phyloP scores from a whole-genome alignment of 352 stramenopile species.

The Phytopythium cucurbitacearum region DNA sequence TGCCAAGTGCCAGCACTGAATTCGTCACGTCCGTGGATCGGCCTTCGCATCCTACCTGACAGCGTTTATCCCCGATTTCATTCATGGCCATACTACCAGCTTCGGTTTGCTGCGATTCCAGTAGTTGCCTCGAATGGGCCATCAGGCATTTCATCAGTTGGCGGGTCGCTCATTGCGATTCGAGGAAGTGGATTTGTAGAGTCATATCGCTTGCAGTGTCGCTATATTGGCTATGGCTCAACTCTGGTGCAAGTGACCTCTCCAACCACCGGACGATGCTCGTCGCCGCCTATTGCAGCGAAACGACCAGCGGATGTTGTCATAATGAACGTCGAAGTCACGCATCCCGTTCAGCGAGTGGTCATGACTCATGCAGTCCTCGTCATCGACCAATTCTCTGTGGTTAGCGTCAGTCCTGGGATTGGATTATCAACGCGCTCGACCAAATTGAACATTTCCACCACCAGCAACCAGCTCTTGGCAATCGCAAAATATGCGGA shows the following conservation, averaged over 20 bases:
- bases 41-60: constrained; percentile 17
- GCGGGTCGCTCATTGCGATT: constrained; percentile 12
- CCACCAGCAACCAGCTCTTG: not conserved
- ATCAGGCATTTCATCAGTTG: constrained; percentile 11
- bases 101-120: constrained; percentile 26
- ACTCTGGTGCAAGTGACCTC: constrained; percentile 7
- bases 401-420: constrained; percentile 4
- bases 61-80: too few species aligned
- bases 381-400: constrained; percentile 3
- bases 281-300: constrained; percentile 4
- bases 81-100: constrained; percentile 9
- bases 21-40: constrained; percentile 21
- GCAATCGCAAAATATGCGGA: not conserved
- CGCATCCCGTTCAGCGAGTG: not conserved
- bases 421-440: constrained; percentile 5
- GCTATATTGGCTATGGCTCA: constrained; percentile 1
- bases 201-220: constrained; percentile 20
- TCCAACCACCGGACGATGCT: constrained; percentile 5
- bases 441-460: constrained; percentile 1
- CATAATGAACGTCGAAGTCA: not conserved
- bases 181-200: constrained; percentile 14
- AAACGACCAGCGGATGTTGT: not conserved
- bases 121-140: constrained; percentile 14
- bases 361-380: constrained; percentile 5
- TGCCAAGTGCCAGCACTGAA: constrained; percentile 23